These are phyloP conservation scores for Ganoderma meredithae DNA, from an alignment of 1,284 basidiomycete genomes.

Conservation along the genomic window DNA sequence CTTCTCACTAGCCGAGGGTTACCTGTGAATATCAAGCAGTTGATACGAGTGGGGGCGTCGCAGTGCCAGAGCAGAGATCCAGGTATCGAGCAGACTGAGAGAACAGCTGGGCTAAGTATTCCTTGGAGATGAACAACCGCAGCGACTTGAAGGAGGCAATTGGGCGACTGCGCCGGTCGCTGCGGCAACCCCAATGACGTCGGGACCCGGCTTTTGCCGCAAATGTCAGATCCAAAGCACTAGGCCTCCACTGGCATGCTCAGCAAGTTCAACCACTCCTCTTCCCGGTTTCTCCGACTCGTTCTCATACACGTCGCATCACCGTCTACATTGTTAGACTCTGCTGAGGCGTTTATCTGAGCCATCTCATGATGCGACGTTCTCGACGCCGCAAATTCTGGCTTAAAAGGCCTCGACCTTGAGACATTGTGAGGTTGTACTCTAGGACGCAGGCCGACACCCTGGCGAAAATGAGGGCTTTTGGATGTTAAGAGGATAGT, in stretches of 20 bases:
- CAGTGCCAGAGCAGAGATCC: background rate
- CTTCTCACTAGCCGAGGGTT: background rate
- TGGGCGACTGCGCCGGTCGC: background rate
- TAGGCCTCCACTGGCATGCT: no score
- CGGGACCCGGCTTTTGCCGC: background rate
- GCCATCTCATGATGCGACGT: no score
- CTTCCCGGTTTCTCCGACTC: no score
- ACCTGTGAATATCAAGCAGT: background rate
- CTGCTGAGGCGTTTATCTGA: no score
- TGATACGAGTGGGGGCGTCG: background rate
- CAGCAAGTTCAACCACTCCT: no score
- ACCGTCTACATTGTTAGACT: no score
- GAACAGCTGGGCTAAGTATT: no score
- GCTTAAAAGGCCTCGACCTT: no score
- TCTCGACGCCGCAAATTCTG: background rate
- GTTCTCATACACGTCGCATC: background rate
- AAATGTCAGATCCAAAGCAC: no score
- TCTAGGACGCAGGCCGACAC: background rate
- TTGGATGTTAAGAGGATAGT: background rate
- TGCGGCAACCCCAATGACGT: background rate
- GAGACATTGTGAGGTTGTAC: no score
- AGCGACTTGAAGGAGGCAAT: conserved; percentile 18
- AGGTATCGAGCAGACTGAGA: conserved; percentile 1
- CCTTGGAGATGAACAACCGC: conserved; percentile 21
- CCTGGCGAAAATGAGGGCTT: background rate